Evolutionary conservation across 139 green algal genomes (phyloP), one percentile per base, ranked within the genome.

Genomic region (Tetradesmus obliquus): DNA sequence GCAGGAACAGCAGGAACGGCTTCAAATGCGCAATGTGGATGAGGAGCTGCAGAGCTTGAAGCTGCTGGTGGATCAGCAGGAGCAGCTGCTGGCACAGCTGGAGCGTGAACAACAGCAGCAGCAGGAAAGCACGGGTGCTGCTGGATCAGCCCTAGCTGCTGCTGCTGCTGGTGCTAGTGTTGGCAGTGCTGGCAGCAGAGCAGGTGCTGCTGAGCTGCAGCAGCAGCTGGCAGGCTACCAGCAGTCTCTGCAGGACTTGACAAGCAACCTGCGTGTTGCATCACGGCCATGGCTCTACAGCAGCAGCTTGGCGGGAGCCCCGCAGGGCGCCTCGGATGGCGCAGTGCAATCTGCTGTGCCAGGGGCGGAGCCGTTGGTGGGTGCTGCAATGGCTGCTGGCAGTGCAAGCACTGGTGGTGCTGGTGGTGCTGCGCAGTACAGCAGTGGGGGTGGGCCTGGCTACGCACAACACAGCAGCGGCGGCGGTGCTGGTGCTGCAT

Each of bases 241-340:
- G 84, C 84, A 79, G 24, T 72, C 53, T 9, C 22, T 79, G 58
- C 84, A 79, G 84, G 45, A 88, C 24, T 8, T 88, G 24, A 87
- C 82, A 20, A 87, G 82, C 55, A 74, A 20, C 55, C 20, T 87
- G 54, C 82, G 51, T 19, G 13, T 87, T 54, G 82, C 82, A 55
- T 87, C 82, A 24, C 54, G 55, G 2, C 82, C 82, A 5, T 72
- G 54, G 84, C 58, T 88, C 7, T 80, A 55, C 55, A 24, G 76
- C 84, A 79, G 24, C 84, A 58, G 54, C 83, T 53, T 54, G 22
- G 83, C 55, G 8, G 53, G 24, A 20, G 22, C 19, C 0, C 32
- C 32, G 32, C 32, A 45, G 32, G 32, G 32, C 32, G 32, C 32
- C 32, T 45, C 32, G 32, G 32, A 45, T 45, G 32, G 32, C 32